Evolutionary conservation across 1,284 basidiomycete genomes (phyloP).

Genomic region (Abortiporus biennis): DNA sequence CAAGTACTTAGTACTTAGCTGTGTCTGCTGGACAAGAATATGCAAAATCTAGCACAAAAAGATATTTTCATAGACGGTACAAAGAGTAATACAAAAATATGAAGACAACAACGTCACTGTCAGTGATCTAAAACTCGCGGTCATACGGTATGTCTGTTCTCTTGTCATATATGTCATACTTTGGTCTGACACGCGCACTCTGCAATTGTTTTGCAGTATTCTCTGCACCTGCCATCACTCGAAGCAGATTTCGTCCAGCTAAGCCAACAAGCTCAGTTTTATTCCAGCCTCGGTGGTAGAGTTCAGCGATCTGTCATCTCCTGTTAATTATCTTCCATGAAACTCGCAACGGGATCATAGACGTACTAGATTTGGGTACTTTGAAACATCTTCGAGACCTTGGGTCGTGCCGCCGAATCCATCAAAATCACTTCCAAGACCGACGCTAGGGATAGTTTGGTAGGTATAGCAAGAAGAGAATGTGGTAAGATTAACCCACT

Average conservation of each 20-base stretch:
- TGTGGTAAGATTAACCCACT: conserved; percentile 49
- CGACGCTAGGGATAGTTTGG: conserved; percentile 3
- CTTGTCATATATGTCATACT: conserved; percentile 58
- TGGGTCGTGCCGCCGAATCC: conserved; percentile 53
- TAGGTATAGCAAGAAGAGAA: neutral
- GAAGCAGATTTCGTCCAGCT: conserved; percentile 79
- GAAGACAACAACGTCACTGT: no score
- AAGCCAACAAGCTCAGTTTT: conserved; percentile 73
- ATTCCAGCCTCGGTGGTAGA: conserved; percentile 79
- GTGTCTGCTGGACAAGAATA: no score
- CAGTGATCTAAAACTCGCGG: no score
- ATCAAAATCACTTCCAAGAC: conserved; percentile 41
- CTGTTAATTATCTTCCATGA: conserved; percentile 11
- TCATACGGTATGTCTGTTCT: conserved; percentile 44
- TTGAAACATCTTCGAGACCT: conserved; percentile 66
- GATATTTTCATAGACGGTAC: no score
- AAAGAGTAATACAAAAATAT: no score
- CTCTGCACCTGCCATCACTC: conserved; percentile 74
- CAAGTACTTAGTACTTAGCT: no score
- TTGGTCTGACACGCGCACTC: conserved; percentile 44
- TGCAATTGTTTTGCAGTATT: conserved; percentile 54
- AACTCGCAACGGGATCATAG: neutral
- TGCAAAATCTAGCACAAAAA: no score
- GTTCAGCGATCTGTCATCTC: conserved; percentile 65
- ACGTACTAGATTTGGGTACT: conserved; percentile 52